These are phyloP conservation scores for Termitomyces sp. DNA, from an alignment of 768 basidiomycete genomes.

Conservation along the genomic window DNA sequence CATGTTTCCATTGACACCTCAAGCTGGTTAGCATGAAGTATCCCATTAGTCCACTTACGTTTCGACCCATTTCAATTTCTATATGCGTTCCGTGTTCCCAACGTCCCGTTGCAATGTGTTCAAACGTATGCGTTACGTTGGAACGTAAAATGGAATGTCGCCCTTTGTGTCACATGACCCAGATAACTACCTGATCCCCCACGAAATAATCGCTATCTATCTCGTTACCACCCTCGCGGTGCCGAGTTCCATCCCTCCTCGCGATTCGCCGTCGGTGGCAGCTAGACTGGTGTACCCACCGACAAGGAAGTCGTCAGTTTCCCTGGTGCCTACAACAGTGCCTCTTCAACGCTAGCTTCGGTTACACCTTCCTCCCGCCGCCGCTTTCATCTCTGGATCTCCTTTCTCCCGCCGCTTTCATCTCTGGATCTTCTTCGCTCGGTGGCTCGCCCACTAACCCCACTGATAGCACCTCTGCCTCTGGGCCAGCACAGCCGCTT, in stretches of 20 bases:
- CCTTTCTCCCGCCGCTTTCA: conserved; percentile 40
- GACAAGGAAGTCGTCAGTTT: conserved; percentile 51
- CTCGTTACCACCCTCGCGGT: conserved; percentile 46
- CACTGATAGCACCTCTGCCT: background rate
- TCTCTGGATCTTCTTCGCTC: conserved; percentile 13
- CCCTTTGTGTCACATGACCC: too few species aligned
- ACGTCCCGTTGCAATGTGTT: too few species aligned
- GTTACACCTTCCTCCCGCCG: conserved; percentile 49
- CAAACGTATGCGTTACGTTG: too few species aligned
- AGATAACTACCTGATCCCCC: conserved; percentile 72
- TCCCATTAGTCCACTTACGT: too few species aligned
- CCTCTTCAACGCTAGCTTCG: conserved; percentile 27
- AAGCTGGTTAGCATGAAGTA: too few species aligned
- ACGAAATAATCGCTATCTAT: conserved; percentile 79
- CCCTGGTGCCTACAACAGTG: conserved; percentile 69
- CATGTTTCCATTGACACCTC: too few species aligned
- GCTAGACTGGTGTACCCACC: conserved; percentile 40
- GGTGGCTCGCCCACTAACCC: background rate
- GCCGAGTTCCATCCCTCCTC: conserved; percentile 78
- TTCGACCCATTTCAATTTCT: too few species aligned
- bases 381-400: conserved; percentile 33
- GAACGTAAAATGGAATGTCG: too few species aligned
- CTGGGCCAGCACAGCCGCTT: conserved; percentile 5
- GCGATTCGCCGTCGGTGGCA: conserved; percentile 51
- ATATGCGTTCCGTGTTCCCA: too few species aligned